Evolutionary conservation across 2,329 filamentous ascomycete species (phyloP), one percentile per base, ranked within the genome.

Genomic region (Fusarium nygamai): DNA sequence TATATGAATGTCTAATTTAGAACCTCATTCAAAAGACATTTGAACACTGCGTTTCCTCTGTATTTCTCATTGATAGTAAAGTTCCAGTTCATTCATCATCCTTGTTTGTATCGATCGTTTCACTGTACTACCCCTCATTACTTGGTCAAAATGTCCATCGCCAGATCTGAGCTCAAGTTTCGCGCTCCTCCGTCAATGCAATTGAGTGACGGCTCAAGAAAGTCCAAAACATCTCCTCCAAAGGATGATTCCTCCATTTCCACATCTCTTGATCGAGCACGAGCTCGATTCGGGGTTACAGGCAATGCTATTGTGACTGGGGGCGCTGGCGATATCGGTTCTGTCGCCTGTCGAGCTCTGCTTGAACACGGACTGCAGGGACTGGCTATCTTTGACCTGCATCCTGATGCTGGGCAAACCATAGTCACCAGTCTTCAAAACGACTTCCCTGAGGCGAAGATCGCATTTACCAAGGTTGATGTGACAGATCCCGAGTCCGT

Each of bases 241-340:
- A 10, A 24, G 1, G 14, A 44, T 22, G 0, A 0, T 6, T 33
- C 17, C 1, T 4, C 22, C 4, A 27, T 10, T 5, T 0, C 7
- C 5, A 29, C 38, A 7, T 20, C 57, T 9, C 1, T 3, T 1
- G 38, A 36, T 8, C 48, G 65, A 33, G 67, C 43, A 4, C 20
- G 16, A 4, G 43, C 50, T 31, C 58, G 65, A 1, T 69, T 69
- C 10, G 8, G 29, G 3, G 38, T 69, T 8, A 46, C 43, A 0
- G 67, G 67, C 9, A 69, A 64, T 41, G 65, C 67, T 4, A 41
- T 69, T 9, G 29, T 69, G 22, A 69, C 67, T n/a, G 67, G 67
- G 0, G 67, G 67, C 0, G 58, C 67, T 10, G 65, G 67, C 6
- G 67, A 69, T 12, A 69, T 69, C 2, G 65, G 67, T 3, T 69